Conservation (phyloP, 352 stramenopile genomes). For the Phytophthora ohioensis region DNA sequence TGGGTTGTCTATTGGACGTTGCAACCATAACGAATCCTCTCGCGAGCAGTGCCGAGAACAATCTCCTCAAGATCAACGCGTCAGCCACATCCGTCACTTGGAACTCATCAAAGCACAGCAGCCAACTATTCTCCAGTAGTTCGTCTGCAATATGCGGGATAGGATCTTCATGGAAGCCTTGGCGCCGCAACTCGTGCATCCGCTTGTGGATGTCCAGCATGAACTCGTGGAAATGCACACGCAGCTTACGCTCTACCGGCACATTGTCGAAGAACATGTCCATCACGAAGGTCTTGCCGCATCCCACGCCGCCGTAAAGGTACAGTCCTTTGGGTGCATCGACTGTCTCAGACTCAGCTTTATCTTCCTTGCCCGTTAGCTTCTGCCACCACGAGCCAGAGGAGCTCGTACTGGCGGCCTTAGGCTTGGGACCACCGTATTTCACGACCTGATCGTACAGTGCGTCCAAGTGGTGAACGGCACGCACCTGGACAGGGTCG, state of each 20-base stretch:
- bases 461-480: slow-evolving; percentile 69
- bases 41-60: slow-evolving; percentile 94
- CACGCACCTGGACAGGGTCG: slow-evolving; percentile 72
- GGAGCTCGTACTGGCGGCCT: slow-evolving; percentile 1
- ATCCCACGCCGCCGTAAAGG: slow-evolving; percentile 96
- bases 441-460: slow-evolving; percentile 63
- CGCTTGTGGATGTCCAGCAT: slow-evolving; percentile 96
- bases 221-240: slow-evolving; percentile 98
- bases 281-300: slow-evolving; percentile 98
- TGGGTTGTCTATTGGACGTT: slow-evolving; percentile 95
- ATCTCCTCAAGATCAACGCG: slow-evolving; percentile 94
- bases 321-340: slow-evolving; percentile 94
- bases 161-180: slow-evolving; percentile 80
- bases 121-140: slow-evolving; percentile 84
- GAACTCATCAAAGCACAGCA: slow-evolving; percentile 99
- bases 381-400: slow-evolving; percentile 66
- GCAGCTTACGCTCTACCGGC: slow-evolving; percentile 79
- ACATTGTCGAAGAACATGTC: slow-evolving; percentile 95
- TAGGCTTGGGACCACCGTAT: slow-evolving; percentile 57
- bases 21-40: slow-evolving; percentile 95
- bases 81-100: slow-evolving; percentile 98
- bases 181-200: slow-evolving; percentile 94
- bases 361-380: slow-evolving; percentile 42
- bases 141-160: slow-evolving; percentile 90
- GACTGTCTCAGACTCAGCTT: slow-evolving; percentile 6